Evolutionary conservation across 2,329 filamentous ascomycete genomes (phyloP).

Genomic region (Chaetomium olivaceum): DNA sequence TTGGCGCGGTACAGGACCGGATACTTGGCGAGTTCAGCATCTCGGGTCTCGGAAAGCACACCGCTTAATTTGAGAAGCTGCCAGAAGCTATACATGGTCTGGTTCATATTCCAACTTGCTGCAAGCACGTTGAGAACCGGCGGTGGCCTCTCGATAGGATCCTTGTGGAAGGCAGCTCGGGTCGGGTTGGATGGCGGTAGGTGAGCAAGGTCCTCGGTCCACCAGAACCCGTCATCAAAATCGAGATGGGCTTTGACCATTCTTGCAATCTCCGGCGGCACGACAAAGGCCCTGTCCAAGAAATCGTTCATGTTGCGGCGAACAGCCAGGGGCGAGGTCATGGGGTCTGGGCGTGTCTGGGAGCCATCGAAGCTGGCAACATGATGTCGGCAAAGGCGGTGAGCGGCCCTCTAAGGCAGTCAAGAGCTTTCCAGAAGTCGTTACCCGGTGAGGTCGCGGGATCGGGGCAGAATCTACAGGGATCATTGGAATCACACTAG

Average conservation of each 20-base stretch:
- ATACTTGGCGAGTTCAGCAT: slow-evolving; percentile 50
- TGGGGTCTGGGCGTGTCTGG: slow-evolving; percentile 52
- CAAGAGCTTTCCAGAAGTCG: slow-evolving; percentile 51
- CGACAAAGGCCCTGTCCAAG: slow-evolving; percentile 49
- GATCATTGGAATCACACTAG: slow-evolving; percentile 55
- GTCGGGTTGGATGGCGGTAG: slow-evolving; percentile 44
- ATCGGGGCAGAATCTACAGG: slow-evolving; percentile 50
- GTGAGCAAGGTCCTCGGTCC: slow-evolving; percentile 52
- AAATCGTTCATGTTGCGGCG: slow-evolving; percentile 55
- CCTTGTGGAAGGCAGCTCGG: slow-evolving; percentile 42
- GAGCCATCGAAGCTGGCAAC: slow-evolving; percentile 51
- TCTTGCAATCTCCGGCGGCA: slow-evolving; percentile 44
- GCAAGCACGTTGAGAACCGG: slow-evolving; percentile 53
- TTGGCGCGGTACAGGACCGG: slow-evolving; percentile 57
- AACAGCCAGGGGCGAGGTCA: slow-evolving; percentile 51
- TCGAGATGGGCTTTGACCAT: slow-evolving; percentile 50
- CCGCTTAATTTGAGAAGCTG: slow-evolving; percentile 54
- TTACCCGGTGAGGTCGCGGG: slow-evolving; percentile 41
- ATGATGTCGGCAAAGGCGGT: slow-evolving; percentile 51
- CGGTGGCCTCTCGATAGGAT: slow-evolving; percentile 46
- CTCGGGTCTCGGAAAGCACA: slow-evolving; percentile 50
- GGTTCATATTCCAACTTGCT: slow-evolving; percentile 53
- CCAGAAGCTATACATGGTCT: slow-evolving; percentile 53
- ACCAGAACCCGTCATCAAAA: slow-evolving; percentile 60
- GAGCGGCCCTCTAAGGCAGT: slow-evolving; percentile 54